Conservation (phyloP, 192 early-diverging fungal species). For the Jimgerdemannia flammicorona region DNA sequence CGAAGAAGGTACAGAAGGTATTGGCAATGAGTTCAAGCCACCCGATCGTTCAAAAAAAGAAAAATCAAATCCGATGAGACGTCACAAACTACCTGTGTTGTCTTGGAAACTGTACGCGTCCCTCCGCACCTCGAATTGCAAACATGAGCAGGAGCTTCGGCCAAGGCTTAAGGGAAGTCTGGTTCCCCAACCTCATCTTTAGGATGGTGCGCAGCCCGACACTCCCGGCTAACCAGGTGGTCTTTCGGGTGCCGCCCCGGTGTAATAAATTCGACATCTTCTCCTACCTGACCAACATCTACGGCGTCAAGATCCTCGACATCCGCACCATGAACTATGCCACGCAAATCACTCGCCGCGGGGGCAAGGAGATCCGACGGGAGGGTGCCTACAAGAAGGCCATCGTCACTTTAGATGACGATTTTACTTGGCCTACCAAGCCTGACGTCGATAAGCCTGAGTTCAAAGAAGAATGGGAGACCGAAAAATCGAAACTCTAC, state of each 20-base stretch:
- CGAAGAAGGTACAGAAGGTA: background rate
- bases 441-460: slow-evolving; percentile 37
- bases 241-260: slow-evolving; percentile 84
- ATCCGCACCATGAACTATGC: slow-evolving; percentile 90
- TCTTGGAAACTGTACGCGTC: too few relatives aligned
- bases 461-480: background rate
- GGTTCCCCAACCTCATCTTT: slow-evolving; percentile 85
- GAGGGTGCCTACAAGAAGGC: slow-evolving; percentile 55
- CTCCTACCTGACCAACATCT: slow-evolving; percentile 80
- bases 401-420: slow-evolving; percentile 43
- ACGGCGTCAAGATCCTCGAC: slow-evolving; percentile 76
- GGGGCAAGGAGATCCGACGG: slow-evolving; percentile 25
- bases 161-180: slow-evolving; percentile 60
- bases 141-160: background rate
- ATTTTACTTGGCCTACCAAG: slow-evolving; percentile 43
- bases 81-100: background rate
- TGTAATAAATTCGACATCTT: slow-evolving; percentile 95
- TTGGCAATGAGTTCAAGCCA: background rate
- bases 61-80: background rate
- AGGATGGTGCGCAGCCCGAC: slow-evolving; percentile 72
- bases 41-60: background rate
- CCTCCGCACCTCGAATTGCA: too few relatives aligned
- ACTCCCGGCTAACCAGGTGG: slow-evolving; percentile 81
- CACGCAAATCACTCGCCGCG: slow-evolving; percentile 40
- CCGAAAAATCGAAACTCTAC: slow-evolving; percentile 19